phyloP scores from a whole-genome alignment of 2,329 filamentous ascomycete genomes.

The Emydomyces testavorans region DNA sequence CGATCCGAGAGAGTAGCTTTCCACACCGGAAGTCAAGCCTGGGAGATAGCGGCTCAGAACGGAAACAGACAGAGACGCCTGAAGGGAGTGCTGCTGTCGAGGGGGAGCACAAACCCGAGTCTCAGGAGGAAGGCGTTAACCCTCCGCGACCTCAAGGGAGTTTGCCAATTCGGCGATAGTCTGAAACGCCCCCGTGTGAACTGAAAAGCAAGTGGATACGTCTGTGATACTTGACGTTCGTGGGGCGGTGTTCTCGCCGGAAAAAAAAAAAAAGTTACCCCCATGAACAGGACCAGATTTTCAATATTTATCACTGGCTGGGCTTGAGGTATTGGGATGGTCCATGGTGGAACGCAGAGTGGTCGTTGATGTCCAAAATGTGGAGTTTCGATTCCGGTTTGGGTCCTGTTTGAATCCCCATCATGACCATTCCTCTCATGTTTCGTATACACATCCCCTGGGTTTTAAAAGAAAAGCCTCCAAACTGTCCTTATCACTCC shows the following conservation, averaged over 20 bases:
- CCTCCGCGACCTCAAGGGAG: conserved; percentile 40
- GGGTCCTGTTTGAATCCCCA: background rate
- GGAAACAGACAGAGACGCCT: conserved; percentile 20
- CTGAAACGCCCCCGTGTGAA: background rate
- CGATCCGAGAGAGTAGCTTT: conserved; percentile 82
- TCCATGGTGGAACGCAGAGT: background rate
- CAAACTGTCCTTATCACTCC: background rate
- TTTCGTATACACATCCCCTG: background rate
- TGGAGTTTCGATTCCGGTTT: background rate
- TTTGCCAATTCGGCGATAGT: conserved; percentile 54
- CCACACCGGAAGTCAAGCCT: conserved; percentile 70
- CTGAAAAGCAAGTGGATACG: background rate
- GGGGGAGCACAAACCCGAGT: conserved; percentile 16
- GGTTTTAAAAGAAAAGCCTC: background rate
- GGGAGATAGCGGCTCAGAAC: conserved; percentile 29
- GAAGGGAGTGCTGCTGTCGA: conserved; percentile 25
- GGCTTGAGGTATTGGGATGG: background rate
- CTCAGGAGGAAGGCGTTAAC: conserved; percentile 31
- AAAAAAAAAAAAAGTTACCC: background rate
- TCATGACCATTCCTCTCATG: background rate
- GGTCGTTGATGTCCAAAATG: background rate
- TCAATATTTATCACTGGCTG: background rate
- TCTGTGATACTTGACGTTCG: background rate
- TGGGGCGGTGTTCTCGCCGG: background rate
- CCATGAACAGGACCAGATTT: background rate